Evolutionary conservation across 768 basidiomycete species (phyloP), one percentile per base, ranked within the genome.

Genomic region (Lepiota brunneoincarnata): DNA sequence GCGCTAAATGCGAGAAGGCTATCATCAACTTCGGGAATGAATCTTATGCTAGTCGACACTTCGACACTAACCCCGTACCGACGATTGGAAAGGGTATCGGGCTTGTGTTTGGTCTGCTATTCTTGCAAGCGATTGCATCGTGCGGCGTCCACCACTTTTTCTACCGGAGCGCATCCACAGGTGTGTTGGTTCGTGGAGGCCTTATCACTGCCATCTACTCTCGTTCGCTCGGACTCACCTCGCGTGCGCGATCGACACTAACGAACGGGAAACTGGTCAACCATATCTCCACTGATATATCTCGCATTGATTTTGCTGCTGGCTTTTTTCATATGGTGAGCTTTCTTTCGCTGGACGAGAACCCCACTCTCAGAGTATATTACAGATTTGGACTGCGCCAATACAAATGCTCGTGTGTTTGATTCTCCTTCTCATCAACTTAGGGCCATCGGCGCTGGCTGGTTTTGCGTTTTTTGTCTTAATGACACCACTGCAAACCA

Each of bases 251-350:
- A 6, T 84, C 85, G 1, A 84, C 81, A 7, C 78, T 95, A 39
- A 83, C 90, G 1, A 97, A 92, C 62, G 95, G 93, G 18, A 89
- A 89, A 64, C 80, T 97, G 10, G 87, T 97, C 58, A 95, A 93
- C 59, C 93, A 96, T 71, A 95, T 98, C 56, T 93, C 91, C 4
- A 92, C 90, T 1, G 93, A 94, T 64, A 84, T 95, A 18, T 93
- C 89, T 24, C 82, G 94, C 18, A 90, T 98, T 64, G 93, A 98
- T 65, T 97, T 93, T 61, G 88, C 87, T 61, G 77, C 82, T 61
- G 76, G 85, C 17, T 89, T 86, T 72, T 88, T 91, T 68, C 89
- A 91, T 60, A 86, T 93, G 78, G 74, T 71, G 48, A 21, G 68
- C 49, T 20, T 20, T 20, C 36, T 12, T 37, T 21, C n/a, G 28